Conservation (phyloP, 2,329 filamentous ascomycete genomes). For the Aspergillus costaricaensis region DNA sequence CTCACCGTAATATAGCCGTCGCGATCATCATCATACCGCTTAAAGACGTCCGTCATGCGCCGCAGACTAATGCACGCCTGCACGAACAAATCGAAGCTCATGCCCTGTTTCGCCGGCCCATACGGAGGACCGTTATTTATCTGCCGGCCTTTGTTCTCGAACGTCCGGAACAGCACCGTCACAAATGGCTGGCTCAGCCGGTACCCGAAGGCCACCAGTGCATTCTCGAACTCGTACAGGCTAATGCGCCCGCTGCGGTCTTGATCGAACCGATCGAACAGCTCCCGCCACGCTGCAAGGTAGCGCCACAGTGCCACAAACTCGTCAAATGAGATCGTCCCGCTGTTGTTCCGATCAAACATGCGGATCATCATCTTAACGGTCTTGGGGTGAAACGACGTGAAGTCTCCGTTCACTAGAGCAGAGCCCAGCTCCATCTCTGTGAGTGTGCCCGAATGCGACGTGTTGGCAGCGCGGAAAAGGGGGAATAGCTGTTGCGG, state of each 20-base stretch:
- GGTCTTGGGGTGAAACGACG: constrained; percentile 87
- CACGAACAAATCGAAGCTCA: constrained; percentile 95
- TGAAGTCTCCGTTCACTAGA: constrained; percentile 95
- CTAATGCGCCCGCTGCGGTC: constrained; percentile 86
- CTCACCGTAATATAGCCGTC: constrained; percentile 88
- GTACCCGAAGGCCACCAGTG: constrained; percentile 91
- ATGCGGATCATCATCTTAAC: constrained; percentile 99
- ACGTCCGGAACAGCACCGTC: constrained; percentile 80
- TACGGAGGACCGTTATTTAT: constrained; percentile 41
- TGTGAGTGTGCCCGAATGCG: constrained; percentile 76
- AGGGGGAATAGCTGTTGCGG: constrained; percentile 71
- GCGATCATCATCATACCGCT: constrained; percentile 95
- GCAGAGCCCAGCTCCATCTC: constrained; percentile 85
- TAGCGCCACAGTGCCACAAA: constrained; percentile 98
- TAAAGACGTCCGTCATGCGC: constrained; percentile 98
- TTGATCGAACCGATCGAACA: constrained; percentile 93
- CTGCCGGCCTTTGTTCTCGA: constrained; percentile 63
- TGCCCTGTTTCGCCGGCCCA: constrained; percentile 54
- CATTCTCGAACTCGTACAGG: constrained; percentile 83
- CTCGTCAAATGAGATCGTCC: constrained; percentile 90
- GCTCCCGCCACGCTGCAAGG: constrained; percentile 85
- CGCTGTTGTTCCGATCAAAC: constrained; percentile 91
- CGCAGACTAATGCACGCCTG: constrained; percentile 96
- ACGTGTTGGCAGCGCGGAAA: constrained; percentile 83
- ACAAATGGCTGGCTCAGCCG: constrained; percentile 82